These are phyloP conservation scores for Blastomyces emzantsi DNA, from an alignment of 2,329 filamentous ascomycete species.

Conservation along the genomic window DNA sequence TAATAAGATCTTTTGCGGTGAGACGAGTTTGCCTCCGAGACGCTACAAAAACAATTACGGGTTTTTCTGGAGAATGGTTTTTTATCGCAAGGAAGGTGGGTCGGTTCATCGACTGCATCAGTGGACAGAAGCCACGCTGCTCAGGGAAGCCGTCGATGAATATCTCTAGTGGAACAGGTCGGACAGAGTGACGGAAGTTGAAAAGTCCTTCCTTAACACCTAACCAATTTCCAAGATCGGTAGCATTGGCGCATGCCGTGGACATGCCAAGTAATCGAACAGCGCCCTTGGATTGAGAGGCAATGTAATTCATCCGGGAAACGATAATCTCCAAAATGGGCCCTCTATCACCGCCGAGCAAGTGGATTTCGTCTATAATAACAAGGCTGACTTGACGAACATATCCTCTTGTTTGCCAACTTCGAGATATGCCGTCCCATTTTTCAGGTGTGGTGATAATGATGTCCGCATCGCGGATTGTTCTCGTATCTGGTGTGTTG, in stretches of 20 bases:
- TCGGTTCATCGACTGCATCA: slow-evolving; percentile 99
- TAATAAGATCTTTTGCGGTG: slow-evolving; percentile 93
- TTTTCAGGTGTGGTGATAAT: slow-evolving; percentile 99
- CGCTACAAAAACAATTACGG: slow-evolving; percentile 96
- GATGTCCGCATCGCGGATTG: slow-evolving; percentile 90
- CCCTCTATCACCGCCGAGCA: slow-evolving; percentile 91
- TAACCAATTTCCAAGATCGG: slow-evolving; percentile 89
- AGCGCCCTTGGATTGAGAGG: slow-evolving; percentile 78
- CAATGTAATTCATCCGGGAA: slow-evolving; percentile 94
- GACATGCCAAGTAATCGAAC: slow-evolving; percentile 97
- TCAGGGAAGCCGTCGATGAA: slow-evolving; percentile 98
- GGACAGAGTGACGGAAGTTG: slow-evolving; percentile 95
- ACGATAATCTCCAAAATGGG: slow-evolving; percentile 98
- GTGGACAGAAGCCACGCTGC: slow-evolving; percentile 84
- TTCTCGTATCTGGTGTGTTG: slow-evolving; percentile 93
- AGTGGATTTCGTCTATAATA: slow-evolving; percentile 97
- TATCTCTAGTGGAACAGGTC: slow-evolving; percentile 88
- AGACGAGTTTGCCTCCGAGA: slow-evolving; percentile 90
- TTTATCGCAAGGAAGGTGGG: slow-evolving; percentile 96
- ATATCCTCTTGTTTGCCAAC: slow-evolving; percentile 96
- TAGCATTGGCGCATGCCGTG: slow-evolving; percentile 92
- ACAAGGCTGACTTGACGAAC: slow-evolving; percentile 91
- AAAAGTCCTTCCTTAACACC: slow-evolving; percentile 93
- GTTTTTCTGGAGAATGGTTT: slow-evolving; percentile 89
- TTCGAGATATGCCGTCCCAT: slow-evolving; percentile 98